Evolutionary conservation across 495 filamentous ascomycete genomes (phyloP), one percentile per base, ranked within the genome.

Genomic region (Penicillium taxi): DNA sequence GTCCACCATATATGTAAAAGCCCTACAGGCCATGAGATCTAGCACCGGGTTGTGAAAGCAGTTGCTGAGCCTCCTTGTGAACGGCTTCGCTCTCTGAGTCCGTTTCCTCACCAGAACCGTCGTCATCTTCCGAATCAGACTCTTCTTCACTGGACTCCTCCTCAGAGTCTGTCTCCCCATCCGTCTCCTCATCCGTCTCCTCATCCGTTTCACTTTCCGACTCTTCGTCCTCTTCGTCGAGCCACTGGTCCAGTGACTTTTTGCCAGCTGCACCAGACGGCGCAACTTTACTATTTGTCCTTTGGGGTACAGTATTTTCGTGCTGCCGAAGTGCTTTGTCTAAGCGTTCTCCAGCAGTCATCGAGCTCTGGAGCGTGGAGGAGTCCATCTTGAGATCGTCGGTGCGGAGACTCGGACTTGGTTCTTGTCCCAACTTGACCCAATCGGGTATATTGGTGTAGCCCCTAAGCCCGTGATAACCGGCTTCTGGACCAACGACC

Each of bases 241-340:
- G 66, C 86, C 91, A 96, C 56, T 94, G 83, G 66, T 95, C 83
- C 47, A 96, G 64, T 13, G 75, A 81, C 74, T 89, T 94, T 31
- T 51, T 63, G 50, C 68, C 75, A 44, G 48, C 32, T 16, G 39
- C 44, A n/a, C 49, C 39, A 5, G 37, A 37, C 5, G 33, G 24
- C 4, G 27, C 35, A 3, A 33, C 14, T 9, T 45, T 11, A 30
- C 29, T 44, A 20, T 56, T 51, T 18, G 37, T 40, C 15, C 44
- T 37, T 11, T 43, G 44, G 18, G 51, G 27, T 8, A 48, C 37
- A 11, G 32, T 48, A 21, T 29, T 60, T 34, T 66, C 53, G 42
- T 62, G 59, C 40, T 65, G 56, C 29, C 63, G 50, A 11, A 70
- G 67, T 4, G 70, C 71, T 37, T 65, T 64, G 42, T 87, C 83